Conservation (phyloP, 2,329 filamentous ascomycete genomes). For the Colletotrichum liriopes region DNA sequence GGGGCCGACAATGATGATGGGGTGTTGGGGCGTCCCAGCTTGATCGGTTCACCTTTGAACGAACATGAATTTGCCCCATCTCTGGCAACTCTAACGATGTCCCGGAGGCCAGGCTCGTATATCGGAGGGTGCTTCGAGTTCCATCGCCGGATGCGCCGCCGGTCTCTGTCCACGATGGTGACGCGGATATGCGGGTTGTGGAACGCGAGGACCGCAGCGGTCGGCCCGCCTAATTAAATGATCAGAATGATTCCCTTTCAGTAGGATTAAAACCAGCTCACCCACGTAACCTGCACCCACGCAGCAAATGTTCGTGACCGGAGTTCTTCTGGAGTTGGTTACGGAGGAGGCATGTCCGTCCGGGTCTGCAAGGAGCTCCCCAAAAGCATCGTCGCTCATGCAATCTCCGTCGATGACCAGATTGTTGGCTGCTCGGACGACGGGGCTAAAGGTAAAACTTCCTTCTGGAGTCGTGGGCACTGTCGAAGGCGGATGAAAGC, state of each 20-base stretch:
- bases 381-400: constrained; percentile 42
- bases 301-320: constrained; percentile 76
- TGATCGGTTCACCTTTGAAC: constrained; percentile 55
- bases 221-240: constrained; percentile 74
- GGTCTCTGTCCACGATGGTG: constrained; percentile 81
- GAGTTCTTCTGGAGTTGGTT: background rate
- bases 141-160: constrained; percentile 78
- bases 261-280: constrained; percentile 57
- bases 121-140: constrained; percentile 82
- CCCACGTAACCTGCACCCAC: constrained; percentile 84
- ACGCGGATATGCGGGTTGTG: constrained; percentile 80
- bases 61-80: constrained; percentile 66
- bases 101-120: constrained; percentile 79
- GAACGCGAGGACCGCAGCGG: constrained; percentile 80
- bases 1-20: constrained; percentile 48
- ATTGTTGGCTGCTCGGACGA: constrained; percentile 50
- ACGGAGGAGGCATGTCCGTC: background rate
- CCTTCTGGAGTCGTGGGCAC: constrained; percentile 62
- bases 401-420: constrained; percentile 29
- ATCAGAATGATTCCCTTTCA: background rate
- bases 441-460: constrained; percentile 59
- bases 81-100: constrained; percentile 76
- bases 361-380: background rate
- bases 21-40: constrained; percentile 47
- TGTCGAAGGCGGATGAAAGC: constrained; percentile 51